Base-by-base conservation (phyloP, 345 rosid genomes). In the Microcos paniculata region DNA sequence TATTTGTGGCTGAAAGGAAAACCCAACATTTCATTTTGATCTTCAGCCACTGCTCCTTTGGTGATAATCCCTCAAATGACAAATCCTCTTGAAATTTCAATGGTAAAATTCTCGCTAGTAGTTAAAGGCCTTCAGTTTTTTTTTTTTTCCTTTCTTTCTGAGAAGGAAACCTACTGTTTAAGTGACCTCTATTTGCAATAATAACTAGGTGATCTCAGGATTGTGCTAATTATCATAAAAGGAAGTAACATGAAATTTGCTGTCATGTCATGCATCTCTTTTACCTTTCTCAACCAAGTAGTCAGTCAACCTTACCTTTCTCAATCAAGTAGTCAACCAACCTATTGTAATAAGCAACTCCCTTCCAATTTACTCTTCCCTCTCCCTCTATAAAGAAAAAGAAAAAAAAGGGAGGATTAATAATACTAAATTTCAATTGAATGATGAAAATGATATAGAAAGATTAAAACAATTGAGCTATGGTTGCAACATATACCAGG, bases 281-380 rank as follows among this genome's bases (percentile, higher is more conserved):
- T 15, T 45, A 88, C 91, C 94, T 80, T 72, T 85, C 28, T 69
- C 15, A 15, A 91, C 59, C 84, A 89, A 42, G 72, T 80, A 80
- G 64, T 89, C 43, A 13, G n/a, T 8, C 18, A 14, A n/a, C n/a
- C n/a, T 15, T 45, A 88, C 91, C 94, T 80, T 72, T 85, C 28
- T 69, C 15, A 15, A 91, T 62, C 84, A 89, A 42, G 72, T 80
- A 80, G 64, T 89, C 43, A 13, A 90, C 88, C 84, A 88, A 72
- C 33, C 86, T 73, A 45, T 88, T 84, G 77, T 90, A 90, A 71
- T 88, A 90, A 33, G 76, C 84, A 64, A 90, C 92, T 69, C 94
- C 94, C 26, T 82, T 61, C 89, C 85, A 82, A 51, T 90, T 90
- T 15, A 88, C 81, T 61, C 67, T 65, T 38, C 94, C 92, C 4